These are phyloP conservation scores for Senna tora DNA, from an alignment of 306 rosid genomes.

Conservation along the genomic window DNA sequence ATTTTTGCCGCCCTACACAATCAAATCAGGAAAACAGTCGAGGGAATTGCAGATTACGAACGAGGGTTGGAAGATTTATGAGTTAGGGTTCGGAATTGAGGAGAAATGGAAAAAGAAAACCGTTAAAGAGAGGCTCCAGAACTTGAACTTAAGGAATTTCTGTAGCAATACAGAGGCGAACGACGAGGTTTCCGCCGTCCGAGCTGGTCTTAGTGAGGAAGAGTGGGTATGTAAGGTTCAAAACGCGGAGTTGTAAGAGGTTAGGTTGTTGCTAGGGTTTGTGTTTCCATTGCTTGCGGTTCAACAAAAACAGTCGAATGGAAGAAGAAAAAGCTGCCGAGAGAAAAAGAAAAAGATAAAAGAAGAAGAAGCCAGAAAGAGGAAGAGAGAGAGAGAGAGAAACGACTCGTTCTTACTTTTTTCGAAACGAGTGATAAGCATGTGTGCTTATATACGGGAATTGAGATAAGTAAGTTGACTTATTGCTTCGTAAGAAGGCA, in stretches of 20 bases:
- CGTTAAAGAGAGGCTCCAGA: neutral
- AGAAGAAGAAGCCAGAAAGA: slow-evolving; percentile 5
- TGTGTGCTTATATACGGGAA: neutral
- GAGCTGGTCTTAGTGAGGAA: neutral
- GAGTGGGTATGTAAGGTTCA: neutral
- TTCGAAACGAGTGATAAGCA: slow-evolving; percentile 54
- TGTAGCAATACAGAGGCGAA: slow-evolving; percentile 1
- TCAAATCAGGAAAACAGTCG: slow-evolving; percentile 20
- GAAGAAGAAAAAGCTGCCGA: slow-evolving; percentile 35
- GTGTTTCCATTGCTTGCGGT: slow-evolving; percentile 27
- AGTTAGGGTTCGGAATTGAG: slow-evolving; percentile 35
- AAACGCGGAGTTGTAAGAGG: neutral
- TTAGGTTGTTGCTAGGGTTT: slow-evolving; percentile 65
- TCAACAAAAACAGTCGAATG: slow-evolving; percentile 16
- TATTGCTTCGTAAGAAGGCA: slow-evolving; percentile 36
- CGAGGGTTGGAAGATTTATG: neutral
- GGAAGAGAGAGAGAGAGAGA: slow-evolving; percentile 8
- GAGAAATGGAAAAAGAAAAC: neutral
- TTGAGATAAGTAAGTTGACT: accelerated
- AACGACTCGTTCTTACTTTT: slow-evolving; percentile 57
- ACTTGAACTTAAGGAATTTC: slow-evolving; percentile 10
- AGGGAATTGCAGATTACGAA: neutral
- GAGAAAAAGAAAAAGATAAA: neutral
- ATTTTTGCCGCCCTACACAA: slow-evolving; percentile 32
- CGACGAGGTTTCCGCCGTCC: neutral